Evolutionary conservation across 305 asterid species (phyloP), one percentile per base, ranked within the genome.

Genomic region (Fraxinus sp.): DNA sequence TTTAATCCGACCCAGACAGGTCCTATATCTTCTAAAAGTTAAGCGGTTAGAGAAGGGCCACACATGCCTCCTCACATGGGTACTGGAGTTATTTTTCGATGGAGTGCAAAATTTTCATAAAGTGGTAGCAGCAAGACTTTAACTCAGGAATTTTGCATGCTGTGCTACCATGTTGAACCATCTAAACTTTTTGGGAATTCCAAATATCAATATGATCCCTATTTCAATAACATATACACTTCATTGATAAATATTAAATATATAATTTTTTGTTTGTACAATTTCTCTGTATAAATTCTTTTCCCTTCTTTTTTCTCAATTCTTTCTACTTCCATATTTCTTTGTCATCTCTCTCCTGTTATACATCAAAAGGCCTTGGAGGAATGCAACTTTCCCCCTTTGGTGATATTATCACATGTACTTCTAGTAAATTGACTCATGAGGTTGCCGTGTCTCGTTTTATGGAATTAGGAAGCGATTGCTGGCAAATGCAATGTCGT

Each of bases 401-500:
- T 32, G 30, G 57, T 75, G 66, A 7, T 78, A 46, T 75, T 78
- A n/a, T 30, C 76, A 5, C 74, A 6, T 11, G 37, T 79, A 39
- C 77, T 83, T 18, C 37, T 33, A 22, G 39, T 10, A 28, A 62
- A 78, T 73, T 84, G 81, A 82, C 81, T 80, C 76, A 62, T 79
- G 85, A 59, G 62, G 30, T 82, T 82, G 55, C 13, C 80, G 59
- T 79, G 79, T 74, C 70, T 82, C 62, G 18, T 73, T 87, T 41
- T 59, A 83, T 84, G 83, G 44, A 76, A 87, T 73, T 90, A 95
- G 99, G 99, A 95, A 90, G 91, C 94, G 66, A 88, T 95, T 88
- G 95, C 92, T 89, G 98, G 97, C 44, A 94, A 92, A 86, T 94
- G 98, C 94, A 85, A 89, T 85, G 91, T 94, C 72, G 89, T 95